A percentile compares a stretch with the other conserved stretches of the same genome.
phyloP scores from a whole-genome alignment of 306 rosid genomes.

The Carpinus viminea region DNA sequence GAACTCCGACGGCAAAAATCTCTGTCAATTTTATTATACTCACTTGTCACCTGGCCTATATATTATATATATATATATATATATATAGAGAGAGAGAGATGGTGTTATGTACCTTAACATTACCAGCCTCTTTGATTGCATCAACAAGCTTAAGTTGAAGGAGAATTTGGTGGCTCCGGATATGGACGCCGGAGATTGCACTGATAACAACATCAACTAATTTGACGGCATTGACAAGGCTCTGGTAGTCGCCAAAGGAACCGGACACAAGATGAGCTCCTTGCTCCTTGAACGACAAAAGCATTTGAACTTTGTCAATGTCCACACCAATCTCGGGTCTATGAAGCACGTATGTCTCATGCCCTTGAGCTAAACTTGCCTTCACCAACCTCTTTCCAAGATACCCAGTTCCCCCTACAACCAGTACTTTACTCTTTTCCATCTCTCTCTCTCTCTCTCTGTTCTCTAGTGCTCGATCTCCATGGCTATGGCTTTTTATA shows the following conservation, averaged over 20 bases:
- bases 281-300: conserved; percentile 54
- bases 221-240: conserved; percentile 60
- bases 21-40: conserved; percentile 29
- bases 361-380: conserved; percentile 59
- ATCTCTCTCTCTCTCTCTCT: conserved; percentile 7
- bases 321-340: conserved; percentile 74
- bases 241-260: conserved; percentile 48
- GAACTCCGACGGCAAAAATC: conserved; percentile 75
- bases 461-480: not conserved
- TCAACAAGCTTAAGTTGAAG: conserved; percentile 69
- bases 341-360: conserved; percentile 55
- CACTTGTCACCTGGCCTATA: too few relatives aligned
- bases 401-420: conserved; percentile 83
- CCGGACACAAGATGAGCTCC: conserved; percentile 60
- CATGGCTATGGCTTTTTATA: not conserved
- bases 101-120: conserved; percentile 49
- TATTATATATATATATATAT: too few relatives aligned
- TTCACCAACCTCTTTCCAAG: conserved; percentile 71
- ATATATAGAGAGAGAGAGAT: too few relatives aligned
- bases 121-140: conserved; percentile 74
- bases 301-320: conserved; percentile 65
- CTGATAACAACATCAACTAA: conserved; percentile 69
- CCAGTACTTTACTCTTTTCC: conserved; percentile 56
- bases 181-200: conserved; percentile 71
- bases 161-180: conserved; percentile 65